Percentiles rank a stretch among this genome's conserved stretches.
These are phyloP conservation scores for Herpetospermum pedunculosum DNA, from an alignment of 306 rosid species.

Conservation along the genomic window DNA sequence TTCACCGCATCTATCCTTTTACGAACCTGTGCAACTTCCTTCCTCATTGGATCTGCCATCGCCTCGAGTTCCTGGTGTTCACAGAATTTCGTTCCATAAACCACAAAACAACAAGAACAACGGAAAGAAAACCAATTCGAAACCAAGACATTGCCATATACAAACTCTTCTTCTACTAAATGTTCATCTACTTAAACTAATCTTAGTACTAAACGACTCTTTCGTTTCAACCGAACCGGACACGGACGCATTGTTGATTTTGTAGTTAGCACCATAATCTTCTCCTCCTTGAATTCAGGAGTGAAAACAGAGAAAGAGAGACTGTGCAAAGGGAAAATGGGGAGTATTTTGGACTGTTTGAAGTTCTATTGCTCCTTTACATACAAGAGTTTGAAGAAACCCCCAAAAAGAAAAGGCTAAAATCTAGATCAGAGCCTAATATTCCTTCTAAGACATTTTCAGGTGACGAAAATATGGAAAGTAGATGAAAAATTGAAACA, in stretches of 20 bases:
- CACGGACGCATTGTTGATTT: background rate
- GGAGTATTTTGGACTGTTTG: background rate
- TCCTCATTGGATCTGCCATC: slow-evolving; percentile 89
- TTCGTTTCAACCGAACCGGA: background rate
- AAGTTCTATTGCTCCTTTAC: background rate
- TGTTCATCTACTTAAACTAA: background rate
- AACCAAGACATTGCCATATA: background rate
- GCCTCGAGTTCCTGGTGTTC: slow-evolving; percentile 70
- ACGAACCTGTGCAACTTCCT: slow-evolving; percentile 69
- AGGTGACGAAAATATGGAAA: background rate
- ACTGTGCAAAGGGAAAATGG: background rate
- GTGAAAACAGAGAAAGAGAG: background rate
- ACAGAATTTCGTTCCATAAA: background rate
- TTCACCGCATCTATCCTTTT: slow-evolving; percentile 82
- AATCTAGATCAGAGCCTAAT: background rate
- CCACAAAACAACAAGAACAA: background rate
- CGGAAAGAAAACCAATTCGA: background rate
- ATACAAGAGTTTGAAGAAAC: background rate
- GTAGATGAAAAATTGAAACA: background rate
- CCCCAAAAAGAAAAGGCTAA: background rate
- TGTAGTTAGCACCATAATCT: background rate
- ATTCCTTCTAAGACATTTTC: background rate
- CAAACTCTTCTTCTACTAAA: background rate
- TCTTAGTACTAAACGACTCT: background rate
- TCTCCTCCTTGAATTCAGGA: background rate